Percentiles rank a stretch among this genome's conserved stretches.
Conservation (phyloP, 179 eudicot genomes). For the Beta corolliflora region DNA sequence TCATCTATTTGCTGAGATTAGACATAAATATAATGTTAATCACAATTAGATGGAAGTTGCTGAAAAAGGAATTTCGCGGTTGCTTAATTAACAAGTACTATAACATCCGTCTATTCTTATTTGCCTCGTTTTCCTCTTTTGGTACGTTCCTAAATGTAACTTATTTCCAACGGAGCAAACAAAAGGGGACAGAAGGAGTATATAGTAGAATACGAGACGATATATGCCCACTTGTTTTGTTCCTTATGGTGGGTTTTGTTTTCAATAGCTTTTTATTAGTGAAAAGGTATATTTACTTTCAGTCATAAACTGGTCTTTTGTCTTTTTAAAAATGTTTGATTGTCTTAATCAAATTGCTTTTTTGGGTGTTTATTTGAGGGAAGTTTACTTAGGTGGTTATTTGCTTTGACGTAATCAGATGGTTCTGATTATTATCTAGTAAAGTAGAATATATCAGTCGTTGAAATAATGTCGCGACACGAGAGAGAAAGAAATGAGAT, state of each 20-base stretch:
- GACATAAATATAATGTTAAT: not conserved
- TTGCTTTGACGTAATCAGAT: not conserved
- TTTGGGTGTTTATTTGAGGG: not conserved
- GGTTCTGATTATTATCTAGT: not conserved
- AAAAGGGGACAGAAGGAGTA: too few species aligned
- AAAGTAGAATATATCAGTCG: constrained; percentile 25
- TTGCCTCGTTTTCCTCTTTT: too few species aligned
- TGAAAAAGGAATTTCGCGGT: not conserved
- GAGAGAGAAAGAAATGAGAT: constrained; percentile 6
- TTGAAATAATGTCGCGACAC: constrained; percentile 23
- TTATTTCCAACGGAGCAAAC: too few species aligned
- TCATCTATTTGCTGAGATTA: not conserved
- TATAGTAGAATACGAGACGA: not conserved
- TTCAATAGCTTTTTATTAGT: not conserved
- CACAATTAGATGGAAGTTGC: not conserved
- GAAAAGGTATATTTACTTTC: not conserved
- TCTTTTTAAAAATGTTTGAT: not conserved
- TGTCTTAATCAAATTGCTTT: constrained; percentile 11
- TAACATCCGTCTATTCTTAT: too few species aligned
- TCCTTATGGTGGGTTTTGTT: not conserved
- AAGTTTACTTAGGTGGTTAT: not conserved
- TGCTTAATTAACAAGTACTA: not conserved
- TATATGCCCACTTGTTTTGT: not conserved
- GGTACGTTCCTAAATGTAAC: too few species aligned
- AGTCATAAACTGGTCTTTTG: not conserved